Base-by-base conservation (phyloP, 306 rosid species). In the Prunus fruticosa region DNA sequence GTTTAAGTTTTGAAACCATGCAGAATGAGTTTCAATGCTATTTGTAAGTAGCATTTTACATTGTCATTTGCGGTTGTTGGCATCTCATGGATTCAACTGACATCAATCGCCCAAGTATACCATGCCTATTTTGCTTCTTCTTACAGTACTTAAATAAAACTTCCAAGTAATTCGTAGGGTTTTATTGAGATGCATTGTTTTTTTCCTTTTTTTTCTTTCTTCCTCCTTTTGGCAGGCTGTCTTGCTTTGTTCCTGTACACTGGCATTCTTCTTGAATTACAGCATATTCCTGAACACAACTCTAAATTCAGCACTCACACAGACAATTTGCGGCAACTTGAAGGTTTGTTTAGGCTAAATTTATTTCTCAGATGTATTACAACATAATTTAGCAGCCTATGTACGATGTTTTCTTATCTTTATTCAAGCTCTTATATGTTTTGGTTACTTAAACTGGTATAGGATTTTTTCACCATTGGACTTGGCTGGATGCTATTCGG, bases 241-340 rank as follows among this genome's bases (percentile, higher is more conserved):
- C 84, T 72, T 92, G 79, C 78, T 92, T 45, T 92, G 90, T 81
- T 94, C 98, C 57, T 94, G 98, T 81, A 58, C 78, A 71, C 77
- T 94, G 76, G 98, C 98, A 20, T 94, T 92, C 93, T 94, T 92
- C 88, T 88, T 94, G 93, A 94, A 94, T 79, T 94, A 90, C 84
- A 66, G 95, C 76, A 89, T 94, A 81, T 94, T 94, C 64, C 90
- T 94, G 47, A 94, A 94, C 85, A 94, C 98, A 16, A 94, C 98
- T 69, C 90, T 94, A 25, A 94, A 94, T 88, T 94, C 97, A 51
- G 97, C 98, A 8, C 66, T 94, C 27, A 94, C 95, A 11, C 97
- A 94, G 81, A 94, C 98, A 32, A 92, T 94, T 81, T 92, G 98
- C 50, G 97, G 98, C 41, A 92, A 94, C 85, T 84, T 94, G 83